Base-by-base conservation (phyloP, 2,329 filamentous ascomycete species). In the Escovopsis sp. region DNA sequence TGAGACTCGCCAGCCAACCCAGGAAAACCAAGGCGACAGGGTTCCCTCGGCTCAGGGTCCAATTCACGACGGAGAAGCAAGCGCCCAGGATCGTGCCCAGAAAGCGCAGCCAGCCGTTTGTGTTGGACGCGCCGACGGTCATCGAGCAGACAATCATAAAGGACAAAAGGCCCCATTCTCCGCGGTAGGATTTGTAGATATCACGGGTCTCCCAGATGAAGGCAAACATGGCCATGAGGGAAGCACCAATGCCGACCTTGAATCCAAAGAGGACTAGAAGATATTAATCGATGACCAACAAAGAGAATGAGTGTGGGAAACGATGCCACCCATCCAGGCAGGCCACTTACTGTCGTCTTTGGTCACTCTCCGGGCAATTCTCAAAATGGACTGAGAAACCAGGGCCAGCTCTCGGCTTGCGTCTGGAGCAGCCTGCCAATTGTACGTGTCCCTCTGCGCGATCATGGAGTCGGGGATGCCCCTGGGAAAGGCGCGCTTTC, bases 81-180 rank as follows among this genome's bases (percentile, higher is more conserved):
- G 84, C 84, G 17, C 87, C 87, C 27, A 88, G 63, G 35, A 82
- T 67, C 2, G 86, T 94, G 40, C 86, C 86, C 7, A 82, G 62
- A 49, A 93, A 87, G 45, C 87, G 76, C 35, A 84, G 75, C 55
- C 76, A 74, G 2, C 83, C 85, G 0, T 86, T 93, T 1, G 86
- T 92, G 54, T 94, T 94, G 21, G 84, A 83, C 7, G 86, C 83
- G 15, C 87, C 87, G 19, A 94, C 84, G 0, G 86, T 94, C 84
- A 93, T 94, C 19, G 81, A 85, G 54, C 85, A 93, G 16, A 94
- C 87, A 50, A 93, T 73, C 86, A 94, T 94, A 60, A 92, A 94
- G 0, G 84, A 90, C 33, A 94, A 59, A 4, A 94, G 65, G n/a
- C 87, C 87, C 87, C 87, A 94, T 62, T 94, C 87, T 23, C 86